Percentiles rank a stretch among this genome's conserved stretches.
phyloP scores from a whole-genome alignment of 2,329 filamentous ascomycete genomes.

The Apiospora aurea region DNA sequence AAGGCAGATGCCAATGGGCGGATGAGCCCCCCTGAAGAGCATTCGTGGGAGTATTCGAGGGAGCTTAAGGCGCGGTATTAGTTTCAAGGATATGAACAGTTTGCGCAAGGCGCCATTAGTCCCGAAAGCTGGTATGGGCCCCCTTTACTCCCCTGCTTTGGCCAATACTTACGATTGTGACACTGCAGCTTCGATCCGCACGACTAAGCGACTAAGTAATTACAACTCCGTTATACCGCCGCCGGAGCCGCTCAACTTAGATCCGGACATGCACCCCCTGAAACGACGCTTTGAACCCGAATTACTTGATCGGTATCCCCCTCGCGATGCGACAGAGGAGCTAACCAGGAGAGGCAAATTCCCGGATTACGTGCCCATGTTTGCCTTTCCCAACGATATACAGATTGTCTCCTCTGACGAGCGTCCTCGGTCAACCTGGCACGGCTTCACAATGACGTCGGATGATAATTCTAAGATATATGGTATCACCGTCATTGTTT shows the following conservation, averaged over 20 bases:
- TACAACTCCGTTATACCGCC: constrained; percentile 98
- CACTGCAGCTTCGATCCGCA: constrained; percentile 68
- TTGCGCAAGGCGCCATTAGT: constrained; percentile 84
- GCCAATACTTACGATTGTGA: constrained; percentile 3
- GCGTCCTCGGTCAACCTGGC: constrained; percentile 94
- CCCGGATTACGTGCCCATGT: constrained; percentile 98
- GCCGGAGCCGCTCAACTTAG: constrained; percentile 87
- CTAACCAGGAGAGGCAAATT: constrained; percentile 82
- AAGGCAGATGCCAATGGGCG: constrained; percentile 67
- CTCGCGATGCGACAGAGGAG: constrained; percentile 82
- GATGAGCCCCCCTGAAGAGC: constrained; percentile 62
- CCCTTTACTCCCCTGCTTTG: neutral
- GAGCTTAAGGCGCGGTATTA: constrained; percentile 90
- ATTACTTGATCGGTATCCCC: constrained; percentile 92
- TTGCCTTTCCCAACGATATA: constrained; percentile 98
- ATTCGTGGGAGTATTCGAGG: constrained; percentile 75
- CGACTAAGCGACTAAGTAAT: constrained; percentile 88
- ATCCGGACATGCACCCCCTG: constrained; percentile 93
- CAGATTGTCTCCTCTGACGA: constrained; percentile 96
- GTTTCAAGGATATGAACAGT: constrained; percentile 94
- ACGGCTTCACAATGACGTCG: constrained; percentile 97
- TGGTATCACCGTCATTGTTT: constrained; percentile 89
- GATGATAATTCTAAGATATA: constrained; percentile 92
- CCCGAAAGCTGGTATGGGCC: constrained; percentile 70
- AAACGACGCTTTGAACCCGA: constrained; percentile 95